Evolutionary conservation across 2,329 filamentous ascomycete species (phyloP).

Genomic region (Alternaria sp.): DNA sequence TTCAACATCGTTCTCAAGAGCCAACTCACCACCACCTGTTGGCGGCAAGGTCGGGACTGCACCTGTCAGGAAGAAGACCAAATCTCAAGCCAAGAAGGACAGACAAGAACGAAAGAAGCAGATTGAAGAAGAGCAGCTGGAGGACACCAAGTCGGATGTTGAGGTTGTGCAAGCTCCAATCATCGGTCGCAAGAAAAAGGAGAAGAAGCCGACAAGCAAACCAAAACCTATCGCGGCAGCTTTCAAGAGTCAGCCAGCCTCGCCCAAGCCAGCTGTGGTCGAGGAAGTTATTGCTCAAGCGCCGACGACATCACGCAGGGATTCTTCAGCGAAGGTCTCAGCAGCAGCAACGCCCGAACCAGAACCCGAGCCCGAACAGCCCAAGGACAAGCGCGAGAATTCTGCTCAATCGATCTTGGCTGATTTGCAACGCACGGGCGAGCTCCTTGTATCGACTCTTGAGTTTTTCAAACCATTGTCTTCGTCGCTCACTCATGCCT

Average conservation of each 20-base stretch:
- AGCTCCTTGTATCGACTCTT: constrained; percentile 50
- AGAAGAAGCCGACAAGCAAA: constrained; percentile 67
- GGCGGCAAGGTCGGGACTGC: constrained; percentile 72
- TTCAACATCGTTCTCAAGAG: constrained; percentile 75
- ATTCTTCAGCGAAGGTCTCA: constrained; percentile 29
- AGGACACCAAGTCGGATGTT: constrained; percentile 56
- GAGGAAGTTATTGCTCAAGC: constrained; percentile 39
- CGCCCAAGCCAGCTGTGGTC: constrained; percentile 38
- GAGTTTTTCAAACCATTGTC: constrained; percentile 55
- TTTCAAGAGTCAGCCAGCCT: constrained; percentile 40
- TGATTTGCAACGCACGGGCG: constrained; percentile 50
- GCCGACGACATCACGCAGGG: constrained; percentile 27
- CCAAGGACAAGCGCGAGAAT: constrained; percentile 42
- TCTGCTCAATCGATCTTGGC: constrained; percentile 50
- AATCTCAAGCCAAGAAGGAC: constrained; percentile 81
- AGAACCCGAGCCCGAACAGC: constrained; percentile 36
- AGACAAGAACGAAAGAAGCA: constrained; percentile 67
- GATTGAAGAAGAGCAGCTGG: constrained; percentile 67
- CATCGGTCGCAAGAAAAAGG: constrained; percentile 82
- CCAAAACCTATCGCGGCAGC: constrained; percentile 32
- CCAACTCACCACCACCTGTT: constrained; percentile 71
- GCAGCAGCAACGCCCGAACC: constrained; percentile 36
- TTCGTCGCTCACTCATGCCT: constrained; percentile 43
- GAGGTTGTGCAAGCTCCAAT: constrained; percentile 73
- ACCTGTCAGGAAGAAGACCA: constrained; percentile 73